Evolutionary conservation across 73 alveolate species (phyloP).

Genomic region (Paramecium bursaria): DNA sequence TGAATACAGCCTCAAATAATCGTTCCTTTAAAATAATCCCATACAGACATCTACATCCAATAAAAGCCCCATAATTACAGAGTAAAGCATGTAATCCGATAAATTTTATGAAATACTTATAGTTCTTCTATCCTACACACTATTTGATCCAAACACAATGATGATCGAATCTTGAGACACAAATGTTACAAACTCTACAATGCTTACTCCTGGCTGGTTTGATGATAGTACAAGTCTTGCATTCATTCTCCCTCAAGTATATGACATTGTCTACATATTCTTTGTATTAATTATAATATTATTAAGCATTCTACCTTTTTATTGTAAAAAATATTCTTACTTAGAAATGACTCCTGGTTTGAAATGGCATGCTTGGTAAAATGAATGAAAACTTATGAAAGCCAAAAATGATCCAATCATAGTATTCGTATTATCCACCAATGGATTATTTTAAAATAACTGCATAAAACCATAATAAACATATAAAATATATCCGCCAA

Average conservation of each 20-base stretch:
- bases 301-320: conserved; percentile 23
- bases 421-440: conserved; percentile 40
- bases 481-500: conserved; percentile 62
- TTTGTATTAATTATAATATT: conserved; percentile 37
- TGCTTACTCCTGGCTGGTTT: conserved; percentile 84
- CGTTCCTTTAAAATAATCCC: conserved; percentile 43
- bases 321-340: too few relatives aligned
- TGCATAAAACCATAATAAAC: conserved; percentile 60
- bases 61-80: conserved; percentile 64
- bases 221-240: conserved; percentile 54
- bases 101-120: conserved; percentile 61
- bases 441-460: conserved; percentile 30
- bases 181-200: conserved; percentile 84
- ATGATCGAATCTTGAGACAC: conserved; percentile 90
- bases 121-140: conserved; percentile 68
- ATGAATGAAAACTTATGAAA: conserved; percentile 58
- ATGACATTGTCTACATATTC: conserved; percentile 64
- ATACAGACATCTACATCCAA: conserved; percentile 59
- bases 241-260: conserved; percentile 47
- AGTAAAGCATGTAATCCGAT: conserved; percentile 58
- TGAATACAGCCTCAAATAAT: conserved; percentile 49
- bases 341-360: conserved; percentile 68
- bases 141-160: conserved; percentile 87
- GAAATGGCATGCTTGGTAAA: conserved; percentile 57
- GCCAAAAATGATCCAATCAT: conserved; percentile 64